Base-by-base conservation (phyloP, 352 stramenopile species). In the Pythium monospermum region DNA sequence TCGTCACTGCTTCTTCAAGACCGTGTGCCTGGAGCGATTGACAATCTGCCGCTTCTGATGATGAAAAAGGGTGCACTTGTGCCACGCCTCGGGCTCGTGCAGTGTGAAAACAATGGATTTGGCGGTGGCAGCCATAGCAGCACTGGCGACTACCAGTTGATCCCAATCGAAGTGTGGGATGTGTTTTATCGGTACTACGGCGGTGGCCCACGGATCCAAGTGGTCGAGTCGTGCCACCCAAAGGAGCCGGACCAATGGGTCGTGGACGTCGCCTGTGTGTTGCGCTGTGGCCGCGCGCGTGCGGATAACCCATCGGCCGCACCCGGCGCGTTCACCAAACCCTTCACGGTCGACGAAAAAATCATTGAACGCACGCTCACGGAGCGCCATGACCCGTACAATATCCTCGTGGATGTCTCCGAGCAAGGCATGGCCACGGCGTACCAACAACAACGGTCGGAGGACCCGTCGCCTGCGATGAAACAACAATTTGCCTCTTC, bases 171-270 rank as follows among this genome's bases (percentile, higher is more conserved):
- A 37, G 70, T 91, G 0, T 91, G 72, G 71, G 76, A 89, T 18
- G 80, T 87, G 41, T 71, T 88, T 27, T 65, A 76, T 30, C 69
- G 78, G 18, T 61, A 86, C 2, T 91, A 91, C 48, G 75, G 80
- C 31, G 80, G 80, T 18, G 71, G 71, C 7, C 80, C 80, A 19
- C 83, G 71, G 59, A 69, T 81, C 38, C 63, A 87, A 16, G 67
- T 85, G 7, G 48, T 86, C 0, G 36, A 40, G 8, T 53, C 64
- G 1, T 40, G 73, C 26, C 42, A 73, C 4, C 41, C 48, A 3
- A 48, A 49, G n/a, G 66, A 53, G 7, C 8, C 25, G 2, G 59
- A 53, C 31, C 36, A 57, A 18, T 68, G 59, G 59, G 44, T 63
- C 31, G 44, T 68, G 7, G 59, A 68, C 37, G 45, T 39, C 1